Conservation (phyloP, 2,329 filamentous ascomycete genomes). For the Clarireedia paspali region DNA sequence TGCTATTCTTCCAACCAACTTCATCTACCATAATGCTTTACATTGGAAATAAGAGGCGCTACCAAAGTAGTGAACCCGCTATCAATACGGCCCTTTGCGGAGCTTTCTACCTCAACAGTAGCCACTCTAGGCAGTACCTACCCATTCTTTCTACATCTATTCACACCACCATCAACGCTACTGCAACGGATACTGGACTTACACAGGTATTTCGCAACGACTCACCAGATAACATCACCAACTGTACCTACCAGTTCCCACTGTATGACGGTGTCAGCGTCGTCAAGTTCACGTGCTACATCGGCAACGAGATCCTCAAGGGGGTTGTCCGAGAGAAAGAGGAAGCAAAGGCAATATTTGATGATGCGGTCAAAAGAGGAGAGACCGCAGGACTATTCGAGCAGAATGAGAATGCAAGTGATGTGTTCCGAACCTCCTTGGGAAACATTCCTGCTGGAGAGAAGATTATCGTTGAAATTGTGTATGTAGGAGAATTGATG, state of each 20-base stretch:
- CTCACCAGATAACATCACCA: conserved; percentile 36
- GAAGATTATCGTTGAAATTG: conserved; percentile 52
- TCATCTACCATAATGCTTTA: no score
- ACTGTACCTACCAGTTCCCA: conserved; percentile 62
- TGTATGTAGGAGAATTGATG: conserved; percentile 63
- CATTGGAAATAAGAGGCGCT: no score
- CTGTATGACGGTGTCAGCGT: conserved; percentile 67
- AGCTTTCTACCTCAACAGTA: background rate
- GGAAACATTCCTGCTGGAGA: conserved; percentile 57
- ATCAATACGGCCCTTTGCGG: background rate
- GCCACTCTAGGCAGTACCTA: conserved; percentile 32
- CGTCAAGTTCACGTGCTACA: conserved; percentile 56
- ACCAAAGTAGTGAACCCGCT: background rate
- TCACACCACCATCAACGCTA: conserved; percentile 53
- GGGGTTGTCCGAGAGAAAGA: conserved; percentile 61
- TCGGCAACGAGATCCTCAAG: conserved; percentile 51
- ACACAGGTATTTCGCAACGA: conserved; percentile 57
- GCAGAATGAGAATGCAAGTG: conserved; percentile 49
- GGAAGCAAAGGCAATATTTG: conserved; percentile 51
- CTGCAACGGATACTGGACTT: conserved; percentile 38
- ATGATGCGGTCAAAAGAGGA: conserved; percentile 48
- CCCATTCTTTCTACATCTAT: conserved; percentile 50
- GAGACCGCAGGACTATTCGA: conserved; percentile 59
- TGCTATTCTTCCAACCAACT: no score
- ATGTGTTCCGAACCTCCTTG: conserved; percentile 61